These are phyloP conservation scores for Coprinellus micaceus DNA, from an alignment of 768 basidiomycete genomes.

Conservation along the genomic window DNA sequence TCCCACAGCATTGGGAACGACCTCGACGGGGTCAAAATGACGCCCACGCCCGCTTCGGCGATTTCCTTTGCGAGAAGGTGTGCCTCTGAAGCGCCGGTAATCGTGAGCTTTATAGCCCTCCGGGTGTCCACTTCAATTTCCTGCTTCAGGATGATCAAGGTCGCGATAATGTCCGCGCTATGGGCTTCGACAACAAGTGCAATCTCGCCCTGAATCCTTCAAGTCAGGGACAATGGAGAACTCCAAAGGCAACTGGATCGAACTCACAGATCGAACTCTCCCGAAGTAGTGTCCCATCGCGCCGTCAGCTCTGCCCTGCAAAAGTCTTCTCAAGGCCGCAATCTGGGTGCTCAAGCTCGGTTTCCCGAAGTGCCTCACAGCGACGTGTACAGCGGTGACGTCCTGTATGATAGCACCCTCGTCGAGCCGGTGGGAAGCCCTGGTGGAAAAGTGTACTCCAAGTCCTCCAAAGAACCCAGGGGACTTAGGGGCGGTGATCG, in stretches of 20 bases:
- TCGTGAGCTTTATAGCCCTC: constrained; percentile 50
- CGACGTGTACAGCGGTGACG: constrained; percentile 62
- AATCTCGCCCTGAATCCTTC: constrained; percentile 49
- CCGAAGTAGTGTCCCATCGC: constrained; percentile 43
- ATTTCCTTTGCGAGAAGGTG: constrained; percentile 69
- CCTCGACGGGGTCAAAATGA: constrained; percentile 51
- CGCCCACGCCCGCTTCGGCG: constrained; percentile 43
- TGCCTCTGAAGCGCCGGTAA: constrained; percentile 65
- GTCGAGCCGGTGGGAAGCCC: constrained; percentile 57
- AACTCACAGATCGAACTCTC: constrained; percentile 39
- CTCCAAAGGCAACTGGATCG: background rate
- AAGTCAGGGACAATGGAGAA: background rate
- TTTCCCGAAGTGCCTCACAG: constrained; percentile 46
- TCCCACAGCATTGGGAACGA: constrained; percentile 79
- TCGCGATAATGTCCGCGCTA: constrained; percentile 81
- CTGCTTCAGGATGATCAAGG: constrained; percentile 64
- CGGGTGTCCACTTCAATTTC: constrained; percentile 50
- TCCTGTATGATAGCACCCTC: constrained; percentile 62
- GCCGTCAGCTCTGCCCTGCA: constrained; percentile 43
- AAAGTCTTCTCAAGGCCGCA: constrained; percentile 61
- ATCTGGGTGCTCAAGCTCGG: constrained; percentile 80
- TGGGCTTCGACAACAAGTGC: constrained; percentile 73
- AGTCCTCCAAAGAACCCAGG: constrained; percentile 56
- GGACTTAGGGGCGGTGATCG: constrained; percentile 58
- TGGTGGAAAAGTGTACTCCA: constrained; percentile 61